phyloP scores from a whole-genome alignment of 352 stramenopile genomes.

The Phytophthora uliginosa region DNA sequence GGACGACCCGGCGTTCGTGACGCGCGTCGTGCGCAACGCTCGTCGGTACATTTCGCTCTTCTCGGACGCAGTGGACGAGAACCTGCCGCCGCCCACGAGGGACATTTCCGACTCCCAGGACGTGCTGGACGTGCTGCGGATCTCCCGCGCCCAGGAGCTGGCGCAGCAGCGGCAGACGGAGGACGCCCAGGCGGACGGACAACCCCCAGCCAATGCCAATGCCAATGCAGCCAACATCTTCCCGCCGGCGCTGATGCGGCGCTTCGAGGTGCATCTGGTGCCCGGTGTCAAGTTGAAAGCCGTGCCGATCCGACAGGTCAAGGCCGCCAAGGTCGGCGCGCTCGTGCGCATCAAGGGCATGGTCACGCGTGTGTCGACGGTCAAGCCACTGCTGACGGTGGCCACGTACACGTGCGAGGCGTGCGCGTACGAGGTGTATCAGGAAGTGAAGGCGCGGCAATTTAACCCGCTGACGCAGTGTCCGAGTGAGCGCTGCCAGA shows the following conservation, averaged over 20 bases:
- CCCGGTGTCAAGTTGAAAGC: constrained; percentile 90
- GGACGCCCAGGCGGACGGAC: constrained; percentile 35
- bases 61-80: constrained; percentile 89
- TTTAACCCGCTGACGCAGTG: constrained; percentile 96
- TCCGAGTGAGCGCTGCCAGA: constrained; percentile 90
- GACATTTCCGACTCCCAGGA: constrained; percentile 88
- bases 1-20: constrained; percentile 86
- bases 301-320: constrained; percentile 95
- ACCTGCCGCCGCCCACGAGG: constrained; percentile 80
- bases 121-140: constrained; percentile 85
- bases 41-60: constrained; percentile 92
- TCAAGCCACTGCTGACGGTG: constrained; percentile 98
- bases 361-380: constrained; percentile 98
- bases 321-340: constrained; percentile 95
- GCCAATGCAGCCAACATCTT: constrained; percentile 79
- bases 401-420: constrained; percentile 98
- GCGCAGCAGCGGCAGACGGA: constrained; percentile 58
- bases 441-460: constrained; percentile 94
- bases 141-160: constrained; percentile 82
- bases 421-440: constrained; percentile 98
- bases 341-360: constrained; percentile 98
- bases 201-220: constrained; percentile 38
- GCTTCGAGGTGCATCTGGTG: constrained; percentile 87
- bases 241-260: constrained; percentile 93
- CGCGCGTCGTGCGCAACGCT: constrained; percentile 89